Evolutionary conservation across 2,329 filamentous ascomycete genomes (phyloP).

Genomic region (Pyrenophora graminea): DNA sequence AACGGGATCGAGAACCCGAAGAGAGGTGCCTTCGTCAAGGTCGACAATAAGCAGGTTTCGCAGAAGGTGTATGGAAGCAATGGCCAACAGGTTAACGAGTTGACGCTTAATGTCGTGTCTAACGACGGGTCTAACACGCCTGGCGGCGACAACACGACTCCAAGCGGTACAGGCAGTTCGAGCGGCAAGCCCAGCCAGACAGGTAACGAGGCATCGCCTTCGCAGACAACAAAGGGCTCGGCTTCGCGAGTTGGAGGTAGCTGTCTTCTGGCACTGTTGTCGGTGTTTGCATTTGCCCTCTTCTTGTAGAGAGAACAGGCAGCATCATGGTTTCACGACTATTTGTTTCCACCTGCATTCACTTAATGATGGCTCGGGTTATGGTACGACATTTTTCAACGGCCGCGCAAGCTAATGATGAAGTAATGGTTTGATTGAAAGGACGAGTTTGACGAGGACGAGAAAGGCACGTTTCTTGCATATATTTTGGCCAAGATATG

Average conservation of each 20-base stretch:
- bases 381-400: background rate
- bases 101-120: conserved; percentile 61
- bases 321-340: background rate
- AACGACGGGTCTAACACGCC: conserved; percentile 62
- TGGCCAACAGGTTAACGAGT: conserved; percentile 63
- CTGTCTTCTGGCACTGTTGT: conserved; percentile 1
- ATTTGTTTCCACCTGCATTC: background rate
- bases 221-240: conserved; percentile 22
- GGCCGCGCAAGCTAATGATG: background rate
- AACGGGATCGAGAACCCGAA: conserved; percentile 71
- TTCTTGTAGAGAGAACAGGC: background rate
- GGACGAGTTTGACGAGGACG: background rate
- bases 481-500: background rate
- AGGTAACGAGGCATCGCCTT: conserved; percentile 20
- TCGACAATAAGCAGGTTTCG: conserved; percentile 61
- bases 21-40: conserved; percentile 59
- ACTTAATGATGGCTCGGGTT: background rate
- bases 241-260: conserved; percentile 3
- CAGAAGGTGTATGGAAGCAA: conserved; percentile 61
- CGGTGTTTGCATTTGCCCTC: conserved; percentile 5
- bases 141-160: conserved; percentile 44
- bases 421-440: background rate
- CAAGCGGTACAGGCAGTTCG: conserved; percentile 5
- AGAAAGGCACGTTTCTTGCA: background rate
- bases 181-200: conserved; percentile 9